Evolutionary conservation across 2,329 filamentous ascomycete genomes (phyloP).

Genomic region (Fusarium zealandicum): DNA sequence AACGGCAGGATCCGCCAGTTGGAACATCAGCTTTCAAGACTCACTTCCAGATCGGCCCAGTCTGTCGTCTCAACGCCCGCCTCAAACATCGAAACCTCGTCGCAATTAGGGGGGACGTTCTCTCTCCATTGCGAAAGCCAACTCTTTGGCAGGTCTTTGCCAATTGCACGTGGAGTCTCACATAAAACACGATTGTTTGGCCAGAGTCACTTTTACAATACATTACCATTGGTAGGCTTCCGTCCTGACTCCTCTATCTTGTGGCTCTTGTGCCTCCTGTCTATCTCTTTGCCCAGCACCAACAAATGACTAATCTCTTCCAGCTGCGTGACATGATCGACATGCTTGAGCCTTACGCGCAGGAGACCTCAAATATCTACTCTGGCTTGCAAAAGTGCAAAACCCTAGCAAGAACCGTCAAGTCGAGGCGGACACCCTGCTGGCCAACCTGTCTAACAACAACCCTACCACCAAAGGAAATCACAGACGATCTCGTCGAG

Average conservation of each 20-base stretch:
- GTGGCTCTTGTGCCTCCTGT: neutral
- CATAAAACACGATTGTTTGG: conserved; percentile 66
- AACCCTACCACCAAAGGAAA: conserved; percentile 55
- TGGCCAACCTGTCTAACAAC: conserved; percentile 55
- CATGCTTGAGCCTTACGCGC: conserved; percentile 51
- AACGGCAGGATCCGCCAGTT: conserved; percentile 21
- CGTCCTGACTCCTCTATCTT: neutral
- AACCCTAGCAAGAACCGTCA: conserved; percentile 59
- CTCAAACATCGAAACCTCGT: conserved; percentile 47
- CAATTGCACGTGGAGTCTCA: conserved; percentile 52
- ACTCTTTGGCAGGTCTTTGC: conserved; percentile 41
- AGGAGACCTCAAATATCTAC: conserved; percentile 47
- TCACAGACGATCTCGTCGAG: conserved; percentile 57
- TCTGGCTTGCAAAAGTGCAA: conserved; percentile 59
- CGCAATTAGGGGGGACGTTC: conserved; percentile 52
- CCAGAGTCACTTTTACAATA: conserved; percentile 64
- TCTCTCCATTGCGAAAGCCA: conserved; percentile 51
- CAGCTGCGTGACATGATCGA: conserved; percentile 55
- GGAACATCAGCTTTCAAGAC: conserved; percentile 18
- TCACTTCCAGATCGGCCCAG: no score
- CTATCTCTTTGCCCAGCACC: neutral
- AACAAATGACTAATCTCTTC: conserved; percentile 12
- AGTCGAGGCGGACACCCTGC: conserved; percentile 53
- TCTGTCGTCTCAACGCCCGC: conserved; percentile 1
- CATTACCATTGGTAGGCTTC: conserved; percentile 52